These are phyloP conservation scores for Penicillium sp. DNA, from an alignment of 2,329 filamentous ascomycete species.

Conservation along the genomic window DNA sequence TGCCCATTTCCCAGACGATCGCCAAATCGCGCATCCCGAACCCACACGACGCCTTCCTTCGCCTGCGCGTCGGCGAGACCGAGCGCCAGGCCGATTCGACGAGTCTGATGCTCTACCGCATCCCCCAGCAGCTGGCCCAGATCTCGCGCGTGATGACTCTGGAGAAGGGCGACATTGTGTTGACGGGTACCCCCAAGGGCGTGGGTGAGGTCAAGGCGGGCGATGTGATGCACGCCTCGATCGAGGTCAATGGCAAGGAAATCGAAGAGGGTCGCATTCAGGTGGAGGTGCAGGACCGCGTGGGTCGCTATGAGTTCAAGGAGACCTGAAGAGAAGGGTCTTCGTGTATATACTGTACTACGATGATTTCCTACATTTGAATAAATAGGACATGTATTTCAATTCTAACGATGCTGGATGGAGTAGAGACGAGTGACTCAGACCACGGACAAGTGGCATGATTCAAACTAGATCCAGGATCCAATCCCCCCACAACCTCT, in stretches of 20 bases:
- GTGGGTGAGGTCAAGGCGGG: conserved; percentile 84
- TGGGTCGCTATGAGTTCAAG: conserved; percentile 73
- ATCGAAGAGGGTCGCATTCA: conserved; percentile 82
- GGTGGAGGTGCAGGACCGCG: conserved; percentile 77
- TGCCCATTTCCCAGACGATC: conserved; percentile 82
- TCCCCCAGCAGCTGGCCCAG: conserved; percentile 83
- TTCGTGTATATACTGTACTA: neutral
- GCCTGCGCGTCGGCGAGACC: conserved; percentile 79
- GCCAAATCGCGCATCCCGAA: conserved; percentile 77
- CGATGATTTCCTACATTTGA: neutral
- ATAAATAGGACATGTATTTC: neutral
- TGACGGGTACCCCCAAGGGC: conserved; percentile 97
- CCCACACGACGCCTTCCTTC: conserved; percentile 86
- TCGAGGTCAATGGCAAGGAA: conserved; percentile 78
- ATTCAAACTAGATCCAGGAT: neutral
- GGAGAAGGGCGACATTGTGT: conserved; percentile 84
- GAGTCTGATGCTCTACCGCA: conserved; percentile 89
- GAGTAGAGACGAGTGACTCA: neutral
- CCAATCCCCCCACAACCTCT: neutral
- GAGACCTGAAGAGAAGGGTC: conserved; percentile 59
- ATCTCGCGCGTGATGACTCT: conserved; percentile 95
- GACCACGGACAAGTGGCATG: neutral
- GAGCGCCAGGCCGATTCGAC: conserved; percentile 83
- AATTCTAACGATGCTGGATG: neutral
- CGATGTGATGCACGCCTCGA: conserved; percentile 81